phyloP scores from a whole-genome alignment of 306 rosid species.

The Rosa chinensis region DNA sequence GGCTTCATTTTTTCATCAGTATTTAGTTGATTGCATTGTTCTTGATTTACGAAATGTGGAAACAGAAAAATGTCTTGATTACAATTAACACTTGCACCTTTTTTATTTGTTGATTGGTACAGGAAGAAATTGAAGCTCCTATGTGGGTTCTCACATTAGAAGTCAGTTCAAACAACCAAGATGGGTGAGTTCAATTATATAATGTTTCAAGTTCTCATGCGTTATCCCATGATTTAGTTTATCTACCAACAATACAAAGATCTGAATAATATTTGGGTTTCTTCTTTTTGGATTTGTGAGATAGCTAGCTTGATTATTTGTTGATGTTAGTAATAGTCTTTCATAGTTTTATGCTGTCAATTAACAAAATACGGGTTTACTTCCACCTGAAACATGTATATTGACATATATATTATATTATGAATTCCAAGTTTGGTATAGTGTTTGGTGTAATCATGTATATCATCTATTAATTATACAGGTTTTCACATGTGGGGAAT shows the following conservation, averaged over 20 bases:
- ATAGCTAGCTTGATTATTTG: background rate
- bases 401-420: background rate
- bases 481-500: conserved; percentile 96
- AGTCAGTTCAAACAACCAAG: conserved; percentile 37
- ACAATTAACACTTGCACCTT: background rate
- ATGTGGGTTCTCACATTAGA: conserved; percentile 73
- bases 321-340: background rate
- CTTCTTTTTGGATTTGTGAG: too few species aligned
- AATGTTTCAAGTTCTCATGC: conserved; percentile 3
- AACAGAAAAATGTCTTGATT: background rate
- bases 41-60: background rate
- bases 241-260: background rate
- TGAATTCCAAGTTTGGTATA: conserved; percentile 7
- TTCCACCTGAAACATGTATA: too few species aligned
- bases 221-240: background rate
- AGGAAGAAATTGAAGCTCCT: conserved; percentile 84
- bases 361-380: too few species aligned
- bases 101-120: conserved; percentile 23
- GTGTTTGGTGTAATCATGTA: background rate
- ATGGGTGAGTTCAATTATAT: conserved; percentile 42
- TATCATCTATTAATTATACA: conserved; percentile 33
- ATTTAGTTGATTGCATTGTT: background rate
- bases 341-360: background rate
- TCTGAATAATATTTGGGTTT: background rate
- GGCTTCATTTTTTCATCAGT: background rate